These are phyloP conservation scores for Lavandula angustifolia DNA, from an alignment of 257 asterid species.

Conservation along the genomic window DNA sequence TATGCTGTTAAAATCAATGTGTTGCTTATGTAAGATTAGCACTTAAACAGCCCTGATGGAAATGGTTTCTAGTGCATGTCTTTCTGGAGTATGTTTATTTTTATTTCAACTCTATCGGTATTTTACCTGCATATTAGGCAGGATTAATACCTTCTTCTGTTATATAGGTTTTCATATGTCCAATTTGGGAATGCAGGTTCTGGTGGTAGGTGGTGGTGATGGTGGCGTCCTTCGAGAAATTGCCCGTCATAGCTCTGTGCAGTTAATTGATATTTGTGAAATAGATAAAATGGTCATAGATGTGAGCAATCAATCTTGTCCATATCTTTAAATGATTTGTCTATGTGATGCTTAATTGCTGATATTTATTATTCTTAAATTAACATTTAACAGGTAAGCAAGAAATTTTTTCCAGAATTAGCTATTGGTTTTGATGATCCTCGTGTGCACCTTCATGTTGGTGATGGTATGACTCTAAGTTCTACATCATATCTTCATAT, in stretches of 20 bases:
- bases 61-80: no score
- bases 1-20: no score
- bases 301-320: slow-evolving; percentile 50
- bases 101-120: no score
- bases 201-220: slow-evolving; percentile 99
- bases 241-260: slow-evolving; percentile 89
- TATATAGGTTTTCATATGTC: slow-evolving; percentile 4
- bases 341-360: slow-evolving; percentile 14
- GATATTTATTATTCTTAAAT: slow-evolving; percentile 2
- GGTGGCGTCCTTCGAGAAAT: slow-evolving; percentile 98
- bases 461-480: slow-evolving; percentile 66
- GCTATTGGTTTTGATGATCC: slow-evolving; percentile 97
- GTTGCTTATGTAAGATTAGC: no score
- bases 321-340: not conserved
- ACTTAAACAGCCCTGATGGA: no score
- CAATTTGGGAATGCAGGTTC: slow-evolving; percentile 58
- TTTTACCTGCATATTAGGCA: no score
- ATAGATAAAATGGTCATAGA: slow-evolving; percentile 96
- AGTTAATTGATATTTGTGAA: slow-evolving; percentile 89
- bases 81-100: no score
- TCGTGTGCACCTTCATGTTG: slow-evolving; percentile 91
- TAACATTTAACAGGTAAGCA: slow-evolving; percentile 79
- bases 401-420: slow-evolving; percentile 79
- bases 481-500: slow-evolving; percentile 16
- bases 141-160: not conserved